Percentiles rank a stretch among this genome's conserved stretches.
phyloP scores from a whole-genome alignment of 1,139 yeast genomes.

The Yamadazyma trypodendri region DNA sequence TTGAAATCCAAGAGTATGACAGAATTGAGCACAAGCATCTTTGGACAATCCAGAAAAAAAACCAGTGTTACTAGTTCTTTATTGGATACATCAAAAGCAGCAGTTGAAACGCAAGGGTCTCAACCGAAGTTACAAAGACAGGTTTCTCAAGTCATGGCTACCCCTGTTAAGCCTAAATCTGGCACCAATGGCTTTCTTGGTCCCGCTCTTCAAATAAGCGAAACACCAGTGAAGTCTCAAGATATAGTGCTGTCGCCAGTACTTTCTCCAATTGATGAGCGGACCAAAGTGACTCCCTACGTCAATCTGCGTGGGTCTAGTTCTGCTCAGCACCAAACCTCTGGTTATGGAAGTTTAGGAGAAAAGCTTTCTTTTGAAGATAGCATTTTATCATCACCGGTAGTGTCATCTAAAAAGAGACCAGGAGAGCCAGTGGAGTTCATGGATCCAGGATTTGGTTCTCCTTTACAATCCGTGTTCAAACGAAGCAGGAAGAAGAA shows the following conservation, averaged over 20 bases:
- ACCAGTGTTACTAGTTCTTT: neutral
- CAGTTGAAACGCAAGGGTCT: neutral
- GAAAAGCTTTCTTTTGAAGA: slow-evolving; percentile 1
- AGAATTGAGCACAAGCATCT: slow-evolving; percentile 8
- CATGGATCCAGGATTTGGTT: slow-evolving; percentile 19
- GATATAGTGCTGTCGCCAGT: slow-evolving; percentile 8
- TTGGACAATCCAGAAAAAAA: slow-evolving; percentile 8
- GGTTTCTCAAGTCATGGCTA: slow-evolving; percentile 16
- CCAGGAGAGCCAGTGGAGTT: slow-evolving; percentile 40
- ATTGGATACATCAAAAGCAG: neutral
- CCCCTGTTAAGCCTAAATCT: slow-evolving; percentile 13
- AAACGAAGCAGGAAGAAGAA: slow-evolving; percentile 3
- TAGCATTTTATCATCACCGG: slow-evolving; percentile 20
- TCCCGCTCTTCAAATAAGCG: slow-evolving; percentile 2
- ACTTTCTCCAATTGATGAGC: slow-evolving; percentile 7
- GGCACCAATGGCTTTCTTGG: neutral
- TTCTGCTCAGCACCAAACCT: neutral
- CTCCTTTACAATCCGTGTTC: slow-evolving; percentile 4
- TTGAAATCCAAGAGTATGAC: slow-evolving; percentile 11
- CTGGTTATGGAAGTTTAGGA: slow-evolving; percentile 1
- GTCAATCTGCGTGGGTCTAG: neutral
- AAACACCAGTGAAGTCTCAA: slow-evolving; percentile 9
- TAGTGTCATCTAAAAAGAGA: slow-evolving; percentile 11
- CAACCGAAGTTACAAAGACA: slow-evolving; percentile 1
- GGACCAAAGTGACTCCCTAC: neutral